Conservation (phyloP, 331 rosid species). For the Malus hybrid region DNA sequence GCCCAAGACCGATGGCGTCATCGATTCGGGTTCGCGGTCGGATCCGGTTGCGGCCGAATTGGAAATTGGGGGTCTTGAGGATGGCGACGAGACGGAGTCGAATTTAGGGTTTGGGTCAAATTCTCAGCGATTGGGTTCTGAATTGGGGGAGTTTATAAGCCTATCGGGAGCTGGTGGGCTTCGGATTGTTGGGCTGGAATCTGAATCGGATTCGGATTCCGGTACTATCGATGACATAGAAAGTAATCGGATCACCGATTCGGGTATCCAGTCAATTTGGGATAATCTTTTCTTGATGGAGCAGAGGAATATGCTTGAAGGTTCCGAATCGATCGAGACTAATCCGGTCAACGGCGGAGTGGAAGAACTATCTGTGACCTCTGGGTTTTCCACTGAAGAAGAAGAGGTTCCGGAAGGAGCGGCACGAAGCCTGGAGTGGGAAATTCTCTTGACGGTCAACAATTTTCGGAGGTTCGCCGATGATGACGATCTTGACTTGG, state of each 20-base stretch:
- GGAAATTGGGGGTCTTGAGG: slow-evolving; percentile 22
- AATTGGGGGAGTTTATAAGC: background rate
- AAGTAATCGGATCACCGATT: slow-evolving; percentile 35
- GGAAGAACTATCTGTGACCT: slow-evolving; percentile 45
- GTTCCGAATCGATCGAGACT: slow-evolving; percentile 58
- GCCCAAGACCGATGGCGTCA: background rate
- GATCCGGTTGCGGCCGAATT: slow-evolving; percentile 25
- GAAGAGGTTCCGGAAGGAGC: slow-evolving; percentile 43
- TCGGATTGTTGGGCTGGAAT: slow-evolving; percentile 54
- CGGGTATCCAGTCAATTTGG: slow-evolving; percentile 44
- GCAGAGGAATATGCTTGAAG: slow-evolving; percentile 43
- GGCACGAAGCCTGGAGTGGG: slow-evolving; percentile 58
- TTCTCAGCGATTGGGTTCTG: slow-evolving; percentile 19
- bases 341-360: slow-evolving; percentile 35
- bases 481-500: slow-evolving; percentile 25
- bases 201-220: slow-evolving; percentile 49
- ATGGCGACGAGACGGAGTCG: slow-evolving; percentile 17
- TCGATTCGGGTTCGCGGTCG: slow-evolving; percentile 10
- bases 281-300: slow-evolving; percentile 60
- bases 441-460: slow-evolving; percentile 35
- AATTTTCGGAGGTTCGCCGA: slow-evolving; percentile 43
- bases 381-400: slow-evolving; percentile 44
- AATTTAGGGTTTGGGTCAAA: slow-evolving; percentile 26
- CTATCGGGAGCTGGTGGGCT: slow-evolving; percentile 8
- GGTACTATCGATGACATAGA: slow-evolving; percentile 20